These are phyloP conservation scores for Pisolithus sp. DNA, from an alignment of 768 basidiomycete species.

Conservation along the genomic window DNA sequence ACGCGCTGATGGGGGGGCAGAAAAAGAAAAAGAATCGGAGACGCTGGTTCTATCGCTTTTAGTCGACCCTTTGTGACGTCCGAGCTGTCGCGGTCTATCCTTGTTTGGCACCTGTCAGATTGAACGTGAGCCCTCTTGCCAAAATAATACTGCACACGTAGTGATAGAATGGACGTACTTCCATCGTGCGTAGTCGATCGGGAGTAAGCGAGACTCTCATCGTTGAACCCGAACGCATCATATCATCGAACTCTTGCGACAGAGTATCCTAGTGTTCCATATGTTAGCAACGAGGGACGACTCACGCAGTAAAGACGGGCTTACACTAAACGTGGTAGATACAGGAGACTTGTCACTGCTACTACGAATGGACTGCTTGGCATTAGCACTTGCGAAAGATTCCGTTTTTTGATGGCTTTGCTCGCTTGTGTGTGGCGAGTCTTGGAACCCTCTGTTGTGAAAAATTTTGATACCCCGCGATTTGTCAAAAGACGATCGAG, in stretches of 20 bases:
- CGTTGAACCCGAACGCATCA: slow-evolving; percentile 84
- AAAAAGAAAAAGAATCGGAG: slow-evolving; percentile 8
- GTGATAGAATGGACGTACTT: slow-evolving; percentile 58
- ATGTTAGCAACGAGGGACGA: slow-evolving; percentile 1
- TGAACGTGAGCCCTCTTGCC: slow-evolving; percentile 8
- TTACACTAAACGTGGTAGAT: slow-evolving; percentile 29
- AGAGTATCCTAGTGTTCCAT: slow-evolving; percentile 44
- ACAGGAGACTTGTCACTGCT: slow-evolving; percentile 29
- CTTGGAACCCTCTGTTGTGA: slow-evolving; percentile 34
- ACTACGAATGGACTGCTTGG: slow-evolving; percentile 32
- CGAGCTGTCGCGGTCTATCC: slow-evolving; percentile 46
- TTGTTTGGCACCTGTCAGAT: slow-evolving; percentile 58
- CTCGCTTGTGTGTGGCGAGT: slow-evolving; percentile 36
- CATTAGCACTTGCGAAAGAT: slow-evolving; percentile 47
- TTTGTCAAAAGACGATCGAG: slow-evolving; percentile 62
- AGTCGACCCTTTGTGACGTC: slow-evolving; percentile 18
- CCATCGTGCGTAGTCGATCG: slow-evolving; percentile 87
- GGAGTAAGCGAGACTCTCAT: slow-evolving; percentile 96
- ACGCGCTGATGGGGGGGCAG: slow-evolving; percentile 19
- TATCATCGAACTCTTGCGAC: slow-evolving; percentile 84
- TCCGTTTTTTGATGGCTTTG: slow-evolving; percentile 49
- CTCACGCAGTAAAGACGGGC: slow-evolving; percentile 5
- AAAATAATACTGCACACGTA: slow-evolving; percentile 10
- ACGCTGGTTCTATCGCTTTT: slow-evolving; percentile 21
- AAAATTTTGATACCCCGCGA: slow-evolving; percentile 57